Evolutionary conservation across 2,329 filamentous ascomycete genomes (phyloP), one percentile per base, ranked within the genome.

Genomic region (Exophiala lecanii-corni): DNA sequence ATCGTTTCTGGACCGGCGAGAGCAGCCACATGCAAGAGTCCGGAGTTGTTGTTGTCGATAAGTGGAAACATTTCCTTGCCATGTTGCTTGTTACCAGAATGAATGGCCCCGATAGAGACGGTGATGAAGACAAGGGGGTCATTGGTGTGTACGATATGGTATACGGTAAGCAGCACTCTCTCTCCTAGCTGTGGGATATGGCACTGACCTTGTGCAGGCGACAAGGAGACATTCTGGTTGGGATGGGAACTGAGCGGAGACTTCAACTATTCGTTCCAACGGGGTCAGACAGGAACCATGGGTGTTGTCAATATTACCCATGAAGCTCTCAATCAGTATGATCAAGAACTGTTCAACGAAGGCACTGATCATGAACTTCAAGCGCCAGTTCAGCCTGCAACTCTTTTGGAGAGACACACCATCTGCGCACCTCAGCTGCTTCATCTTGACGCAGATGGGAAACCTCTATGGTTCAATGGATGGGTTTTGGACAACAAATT

Each of bases 151-250:
- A 72, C 38, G 67, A 71, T 38, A 65, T 72, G 65, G 63, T 71
- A 19, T 70, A 69, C 40, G 68, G 63, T 67, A 53, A 50, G 61
- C 57, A 21, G n/a, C 12, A 19, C n/a, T 31, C 10, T 13, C 26
- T n/a, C n/a, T n/a, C n/a, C 20, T 16, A 26, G 5, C 3, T 36
- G 28, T 33, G 2, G n/a, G 13, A 12, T 12, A 17, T 25, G 17
- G 21, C 35, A 36, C 33, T 39, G 15, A 21, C 16, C 6, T 20
- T 19, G 34, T 16, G 16, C 50, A 68, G 68, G 69, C 30, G 69
- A 73, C 54, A 73, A 73, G 48, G 70, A 73, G 47, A 72, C 69
- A 2, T 73, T 71, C 59, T 73, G 70, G 70, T 60, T 73, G 3
- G 65, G 67, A n/a, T 72, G 68, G 60, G 64, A 71, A 44, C 62